phyloP scores from a whole-genome alignment of 2,329 filamentous ascomycete species.

The Verticillium isaacii region DNA sequence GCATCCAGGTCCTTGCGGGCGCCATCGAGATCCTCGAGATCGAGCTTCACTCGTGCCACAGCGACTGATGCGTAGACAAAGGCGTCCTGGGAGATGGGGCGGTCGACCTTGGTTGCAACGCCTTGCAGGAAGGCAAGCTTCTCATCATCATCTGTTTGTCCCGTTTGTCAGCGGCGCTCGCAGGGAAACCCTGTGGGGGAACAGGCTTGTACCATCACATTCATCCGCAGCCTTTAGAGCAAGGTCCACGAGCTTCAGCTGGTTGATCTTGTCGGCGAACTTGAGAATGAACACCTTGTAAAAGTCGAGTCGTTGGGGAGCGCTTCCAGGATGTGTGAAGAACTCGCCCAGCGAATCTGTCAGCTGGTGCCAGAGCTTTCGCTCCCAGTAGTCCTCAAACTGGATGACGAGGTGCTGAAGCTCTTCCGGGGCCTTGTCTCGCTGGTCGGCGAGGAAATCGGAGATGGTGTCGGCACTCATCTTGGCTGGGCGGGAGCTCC shows the following conservation, averaged over 20 bases:
- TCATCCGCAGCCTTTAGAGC: conserved; percentile 83
- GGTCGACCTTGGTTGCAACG: conserved; percentile 83
- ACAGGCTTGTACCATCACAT: conserved; percentile 59
- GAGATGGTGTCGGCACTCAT: conserved; percentile 88
- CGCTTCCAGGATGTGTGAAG: conserved; percentile 79
- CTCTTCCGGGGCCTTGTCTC: conserved; percentile 81
- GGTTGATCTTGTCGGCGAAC: conserved; percentile 98
- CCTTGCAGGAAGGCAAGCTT: conserved; percentile 79
- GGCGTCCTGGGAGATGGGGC: conserved; percentile 89
- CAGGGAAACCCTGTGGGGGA: background rate
- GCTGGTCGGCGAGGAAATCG: conserved; percentile 87
- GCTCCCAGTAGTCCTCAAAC: conserved; percentile 97
- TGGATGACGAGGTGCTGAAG: conserved; percentile 82
- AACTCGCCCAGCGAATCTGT: conserved; percentile 84
- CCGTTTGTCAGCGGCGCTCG: conserved; percentile 4
- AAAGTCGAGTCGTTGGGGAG: conserved; percentile 77
- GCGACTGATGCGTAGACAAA: conserved; percentile 91
- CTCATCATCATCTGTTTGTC: conserved; percentile 69
- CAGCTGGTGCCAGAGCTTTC: conserved; percentile 98
- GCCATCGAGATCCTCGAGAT: conserved; percentile 72
- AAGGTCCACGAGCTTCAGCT: conserved; percentile 90
- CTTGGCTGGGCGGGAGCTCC: conserved; percentile 16
- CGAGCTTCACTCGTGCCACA: conserved; percentile 81
- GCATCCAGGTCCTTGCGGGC: conserved; percentile 82
- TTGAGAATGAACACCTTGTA: conserved; percentile 94